phyloP scores from a whole-genome alignment of 164 flowering plant species.

The Warburgia ugandensis region DNA sequence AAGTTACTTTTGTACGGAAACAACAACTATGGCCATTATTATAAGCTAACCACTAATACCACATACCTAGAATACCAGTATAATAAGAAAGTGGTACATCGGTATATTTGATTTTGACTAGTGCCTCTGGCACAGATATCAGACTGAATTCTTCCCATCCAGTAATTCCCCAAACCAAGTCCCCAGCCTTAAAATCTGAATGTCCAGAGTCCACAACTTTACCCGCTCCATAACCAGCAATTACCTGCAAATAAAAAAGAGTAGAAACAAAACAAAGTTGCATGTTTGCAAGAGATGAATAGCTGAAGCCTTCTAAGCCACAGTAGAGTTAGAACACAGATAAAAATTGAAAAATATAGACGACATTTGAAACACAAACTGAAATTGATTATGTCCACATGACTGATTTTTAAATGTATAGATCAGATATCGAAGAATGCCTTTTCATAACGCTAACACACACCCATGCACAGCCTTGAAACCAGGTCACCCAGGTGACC shows the following conservation, averaged over 20 bases:
- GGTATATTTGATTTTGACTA: slow-evolving; percentile 42
- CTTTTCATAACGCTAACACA: too few species aligned
- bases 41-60: too few species aligned
- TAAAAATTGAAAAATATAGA: background rate
- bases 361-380: background rate
- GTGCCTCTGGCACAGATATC: slow-evolving; percentile 26
- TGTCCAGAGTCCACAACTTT: slow-evolving; percentile 61
- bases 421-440: too few species aligned
- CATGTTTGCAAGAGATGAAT: background rate
- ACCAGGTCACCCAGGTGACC: too few species aligned
- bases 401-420: too few species aligned
- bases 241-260: slow-evolving; percentile 32
- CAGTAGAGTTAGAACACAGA: too few species aligned
- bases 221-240: slow-evolving; percentile 75
- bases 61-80: slow-evolving; percentile 76
- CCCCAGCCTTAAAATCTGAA: slow-evolving; percentile 55
- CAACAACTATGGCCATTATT: background rate
- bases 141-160: slow-evolving; percentile 88
- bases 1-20: background rate
- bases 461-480: too few species aligned
- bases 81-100: slow-evolving; percentile 67
- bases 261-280: background rate
- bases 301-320: too few species aligned
- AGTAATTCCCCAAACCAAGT: slow-evolving; percentile 49
- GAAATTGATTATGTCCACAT: too few species aligned